Percentiles rank a stretch among this genome's conserved stretches.
Conservation (phyloP, 1,284 basidiomycete genomes). For the Pseudozyma hubeiensis region DNA sequence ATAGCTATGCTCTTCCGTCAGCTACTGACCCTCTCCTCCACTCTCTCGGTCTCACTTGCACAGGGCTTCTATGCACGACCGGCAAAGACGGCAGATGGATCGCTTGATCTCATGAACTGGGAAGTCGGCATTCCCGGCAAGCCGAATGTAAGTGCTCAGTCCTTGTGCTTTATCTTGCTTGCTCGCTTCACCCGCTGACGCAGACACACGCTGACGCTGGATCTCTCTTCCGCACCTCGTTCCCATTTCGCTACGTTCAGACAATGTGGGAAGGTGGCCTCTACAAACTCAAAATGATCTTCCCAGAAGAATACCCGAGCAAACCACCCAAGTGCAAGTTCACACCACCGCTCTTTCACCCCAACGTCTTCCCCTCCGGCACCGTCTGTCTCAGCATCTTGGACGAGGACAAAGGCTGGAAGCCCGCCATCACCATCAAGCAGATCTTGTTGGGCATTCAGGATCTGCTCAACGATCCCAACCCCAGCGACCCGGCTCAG, state of each 20-base stretch:
- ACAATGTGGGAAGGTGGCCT: conserved; percentile 96
- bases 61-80: conserved; percentile 98
- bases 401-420: conserved; percentile 99
- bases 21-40: not conserved
- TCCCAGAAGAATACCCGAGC: conserved; percentile 77
- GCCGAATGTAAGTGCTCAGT: conserved; percentile 61
- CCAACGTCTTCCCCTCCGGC: conserved; percentile 98
- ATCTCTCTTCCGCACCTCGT: not conserved
- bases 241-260: conserved; percentile 71
- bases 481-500: conserved; percentile 93
- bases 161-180: not conserved
- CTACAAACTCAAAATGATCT: conserved; percentile 88
- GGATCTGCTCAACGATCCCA: conserved; percentile 91
- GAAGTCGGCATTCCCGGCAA: conserved; percentile 79
- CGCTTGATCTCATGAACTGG: conserved; percentile 97
- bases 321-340: conserved; percentile 99
- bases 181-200: too few relatives aligned
- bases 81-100: conserved; percentile 86
- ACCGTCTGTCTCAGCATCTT: conserved; percentile 98
- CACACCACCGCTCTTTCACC: conserved; percentile 93
- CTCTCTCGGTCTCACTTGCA: not conserved
- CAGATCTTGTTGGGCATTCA: conserved; percentile 97
- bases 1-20: not conserved
- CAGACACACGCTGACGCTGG: not conserved
- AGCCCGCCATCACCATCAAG: conserved; percentile 98